Conservation (phyloP, 768 basidiomycete species). For the Agaricus sinodeliciosus region DNA sequence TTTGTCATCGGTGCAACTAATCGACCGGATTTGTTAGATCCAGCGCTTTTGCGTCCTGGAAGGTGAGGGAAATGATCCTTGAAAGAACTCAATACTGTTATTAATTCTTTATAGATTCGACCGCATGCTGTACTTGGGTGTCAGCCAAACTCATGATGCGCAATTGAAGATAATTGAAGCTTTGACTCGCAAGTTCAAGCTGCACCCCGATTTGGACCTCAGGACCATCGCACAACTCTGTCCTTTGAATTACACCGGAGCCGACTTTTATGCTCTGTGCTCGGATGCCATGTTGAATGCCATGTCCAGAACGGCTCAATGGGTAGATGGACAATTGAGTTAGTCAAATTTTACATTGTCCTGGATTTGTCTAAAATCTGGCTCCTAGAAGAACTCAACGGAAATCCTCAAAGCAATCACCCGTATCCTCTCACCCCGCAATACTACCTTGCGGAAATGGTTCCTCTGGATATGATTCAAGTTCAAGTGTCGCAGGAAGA, state of each 20-base stretch:
- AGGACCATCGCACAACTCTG: slow-evolving; percentile 60
- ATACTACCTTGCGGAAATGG: slow-evolving; percentile 82
- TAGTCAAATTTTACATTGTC: slow-evolving; percentile 1
- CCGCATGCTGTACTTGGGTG: slow-evolving; percentile 90
- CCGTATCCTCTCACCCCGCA: slow-evolving; percentile 77
- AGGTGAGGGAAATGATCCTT: slow-evolving; percentile 37
- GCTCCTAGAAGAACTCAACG: slow-evolving; percentile 41
- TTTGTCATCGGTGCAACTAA: slow-evolving; percentile 98
- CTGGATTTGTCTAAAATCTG: neutral
- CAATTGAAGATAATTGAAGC: slow-evolving; percentile 86
- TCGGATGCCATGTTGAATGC: slow-evolving; percentile 95
- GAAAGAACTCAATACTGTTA: neutral
- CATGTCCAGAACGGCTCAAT: slow-evolving; percentile 82
- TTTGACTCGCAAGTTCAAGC: slow-evolving; percentile 85
- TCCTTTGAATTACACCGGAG: slow-evolving; percentile 93
- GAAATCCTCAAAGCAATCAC: slow-evolving; percentile 31
- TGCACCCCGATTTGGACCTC: slow-evolving; percentile 65
- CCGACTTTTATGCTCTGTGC: slow-evolving; percentile 97
- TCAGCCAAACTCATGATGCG: slow-evolving; percentile 80
- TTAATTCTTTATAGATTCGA: slow-evolving; percentile 66
- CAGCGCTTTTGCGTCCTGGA: slow-evolving; percentile 85
- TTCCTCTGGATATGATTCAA: slow-evolving; percentile 56
- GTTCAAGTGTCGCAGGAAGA: slow-evolving; percentile 73
- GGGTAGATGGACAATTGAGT: slow-evolving; percentile 74
- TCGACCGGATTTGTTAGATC: slow-evolving; percentile 85